Evolutionary conservation across 495 filamentous ascomycete genomes (phyloP).

Genomic region (Lasiosphaeris hirsuta): DNA sequence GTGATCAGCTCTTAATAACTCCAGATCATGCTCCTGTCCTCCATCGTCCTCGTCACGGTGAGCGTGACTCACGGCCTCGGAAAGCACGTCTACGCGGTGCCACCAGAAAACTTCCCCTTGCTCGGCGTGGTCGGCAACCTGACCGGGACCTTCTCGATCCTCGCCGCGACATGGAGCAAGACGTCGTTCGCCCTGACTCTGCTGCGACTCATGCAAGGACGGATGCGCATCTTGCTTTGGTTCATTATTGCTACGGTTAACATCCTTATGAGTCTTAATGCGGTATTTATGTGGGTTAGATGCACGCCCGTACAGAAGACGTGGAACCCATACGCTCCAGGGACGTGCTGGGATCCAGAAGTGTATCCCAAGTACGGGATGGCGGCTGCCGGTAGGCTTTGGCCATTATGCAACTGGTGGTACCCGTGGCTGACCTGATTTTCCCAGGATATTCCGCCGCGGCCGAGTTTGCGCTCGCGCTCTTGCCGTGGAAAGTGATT

Average conservation of each 20-base stretch:
- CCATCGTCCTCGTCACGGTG: conserved; percentile 20
- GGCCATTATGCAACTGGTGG: background rate
- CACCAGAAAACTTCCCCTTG: conserved; percentile 13
- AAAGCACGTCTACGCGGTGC: conserved; percentile 25
- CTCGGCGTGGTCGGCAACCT: conserved; percentile 27
- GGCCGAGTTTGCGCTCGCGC: conserved; percentile 34
- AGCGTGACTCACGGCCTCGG: conserved; percentile 27
- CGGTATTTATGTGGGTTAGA: conserved; percentile 32
- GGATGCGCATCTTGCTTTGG: conserved; percentile 23
- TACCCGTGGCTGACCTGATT: background rate
- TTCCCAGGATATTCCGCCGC: conserved; percentile 34
- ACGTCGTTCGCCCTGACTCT: conserved; percentile 37
- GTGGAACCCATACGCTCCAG: conserved; percentile 29
- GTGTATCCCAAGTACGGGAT: conserved; percentile 24
- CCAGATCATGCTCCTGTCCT: conserved; percentile 23
- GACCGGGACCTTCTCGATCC: conserved; percentile 27
- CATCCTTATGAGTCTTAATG: conserved; percentile 31
- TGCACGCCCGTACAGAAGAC: conserved; percentile 30
- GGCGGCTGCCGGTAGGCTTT: conserved; percentile 23
- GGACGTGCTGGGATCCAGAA: conserved; percentile 31
- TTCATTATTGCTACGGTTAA: conserved; percentile 35
- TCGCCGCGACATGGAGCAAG: conserved; percentile 36
- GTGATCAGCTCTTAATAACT: background rate
- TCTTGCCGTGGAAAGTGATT: conserved; percentile 35
- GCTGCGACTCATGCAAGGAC: conserved; percentile 24